Evolutionary conservation across 129 eudicot genomes (phyloP).

Genomic region (Helichrysum umbraculigerum): DNA sequence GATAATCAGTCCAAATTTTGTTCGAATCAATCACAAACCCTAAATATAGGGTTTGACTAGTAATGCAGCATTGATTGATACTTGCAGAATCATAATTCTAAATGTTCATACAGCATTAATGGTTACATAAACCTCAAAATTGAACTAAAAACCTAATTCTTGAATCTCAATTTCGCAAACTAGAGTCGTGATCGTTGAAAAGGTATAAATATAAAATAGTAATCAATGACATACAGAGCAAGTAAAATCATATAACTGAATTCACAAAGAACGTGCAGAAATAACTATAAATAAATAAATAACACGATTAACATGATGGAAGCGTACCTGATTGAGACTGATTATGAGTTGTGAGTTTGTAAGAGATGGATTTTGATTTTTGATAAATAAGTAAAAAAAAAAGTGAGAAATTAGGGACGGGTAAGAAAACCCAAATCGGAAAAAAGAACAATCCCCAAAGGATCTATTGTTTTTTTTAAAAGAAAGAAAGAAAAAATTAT

Average conservation of each 20-base stretch:
- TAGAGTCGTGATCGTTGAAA: conserved; percentile 22
- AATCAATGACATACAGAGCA: conserved; percentile 12
- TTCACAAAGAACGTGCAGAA: conserved; percentile 7
- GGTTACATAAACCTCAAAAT: neutral
- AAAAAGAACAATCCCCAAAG: conserved; percentile 24
- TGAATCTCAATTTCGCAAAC: conserved; percentile 11
- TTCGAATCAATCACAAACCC: neutral
- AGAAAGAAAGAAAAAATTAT: too few relatives aligned
- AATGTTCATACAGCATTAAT: neutral
- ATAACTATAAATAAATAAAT: neutral
- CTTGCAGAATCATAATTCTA: neutral
- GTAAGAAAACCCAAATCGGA: conserved; percentile 12
- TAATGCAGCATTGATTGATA: neutral
- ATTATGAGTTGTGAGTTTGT: neutral
- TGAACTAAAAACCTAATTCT: conserved; percentile 18
- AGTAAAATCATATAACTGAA: conserved; percentile 10
- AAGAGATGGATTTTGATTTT: neutral
- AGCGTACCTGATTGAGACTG: conserved; percentile 16
- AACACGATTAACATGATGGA: conserved; percentile 4
- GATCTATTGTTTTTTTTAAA: conserved; percentile 14
- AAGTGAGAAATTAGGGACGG: neutral
- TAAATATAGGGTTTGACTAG: neutral
- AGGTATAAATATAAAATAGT: neutral
- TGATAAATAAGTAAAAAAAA: neutral
- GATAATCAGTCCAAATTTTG: neutral